Evolutionary conservation across 176 grass and related monocot genomes (phyloP).

Genomic region (Paspalum vaginatum): DNA sequence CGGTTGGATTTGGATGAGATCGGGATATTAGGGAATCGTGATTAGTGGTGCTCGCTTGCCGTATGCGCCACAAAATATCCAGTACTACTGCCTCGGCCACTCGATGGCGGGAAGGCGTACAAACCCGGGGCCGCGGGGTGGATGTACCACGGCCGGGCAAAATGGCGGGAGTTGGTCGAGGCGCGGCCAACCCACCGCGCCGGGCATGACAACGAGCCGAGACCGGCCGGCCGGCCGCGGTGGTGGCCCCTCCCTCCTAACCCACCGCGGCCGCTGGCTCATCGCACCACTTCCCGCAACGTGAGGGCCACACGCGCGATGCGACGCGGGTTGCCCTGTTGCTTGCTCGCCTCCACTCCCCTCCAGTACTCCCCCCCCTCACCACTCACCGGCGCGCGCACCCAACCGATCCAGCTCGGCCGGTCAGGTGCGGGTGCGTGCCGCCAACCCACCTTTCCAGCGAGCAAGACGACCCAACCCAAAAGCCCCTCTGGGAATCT

Average conservation of each 20-base stretch:
- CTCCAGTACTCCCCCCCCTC: no score
- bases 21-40: no score
- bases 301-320: conserved; percentile 37
- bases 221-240: conserved; percentile 3
- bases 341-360: neutral
- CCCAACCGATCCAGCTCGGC: neutral
- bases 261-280: neutral
- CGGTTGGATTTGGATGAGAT: no score
- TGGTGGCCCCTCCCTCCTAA: conserved; percentile 26
- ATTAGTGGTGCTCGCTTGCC: neutral
- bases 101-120: conserved; percentile 1
- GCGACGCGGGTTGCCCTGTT: neutral
- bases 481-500: neutral
- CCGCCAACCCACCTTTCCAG: conserved; percentile 29
- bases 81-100: neutral
- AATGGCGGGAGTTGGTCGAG: neutral
- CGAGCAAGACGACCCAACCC: conserved; percentile 43
- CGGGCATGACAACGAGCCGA: neutral
- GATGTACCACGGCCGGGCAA: conserved; percentile 6
- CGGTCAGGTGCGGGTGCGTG: neutral
- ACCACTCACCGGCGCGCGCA: no score
- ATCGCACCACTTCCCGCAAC: neutral
- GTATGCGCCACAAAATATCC: neutral
- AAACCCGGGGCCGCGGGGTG: neutral
- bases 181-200: conserved; percentile 1